These are phyloP conservation scores for Leccinum aurantiacum DNA, from an alignment of 768 basidiomycete species.

Conservation along the genomic window DNA sequence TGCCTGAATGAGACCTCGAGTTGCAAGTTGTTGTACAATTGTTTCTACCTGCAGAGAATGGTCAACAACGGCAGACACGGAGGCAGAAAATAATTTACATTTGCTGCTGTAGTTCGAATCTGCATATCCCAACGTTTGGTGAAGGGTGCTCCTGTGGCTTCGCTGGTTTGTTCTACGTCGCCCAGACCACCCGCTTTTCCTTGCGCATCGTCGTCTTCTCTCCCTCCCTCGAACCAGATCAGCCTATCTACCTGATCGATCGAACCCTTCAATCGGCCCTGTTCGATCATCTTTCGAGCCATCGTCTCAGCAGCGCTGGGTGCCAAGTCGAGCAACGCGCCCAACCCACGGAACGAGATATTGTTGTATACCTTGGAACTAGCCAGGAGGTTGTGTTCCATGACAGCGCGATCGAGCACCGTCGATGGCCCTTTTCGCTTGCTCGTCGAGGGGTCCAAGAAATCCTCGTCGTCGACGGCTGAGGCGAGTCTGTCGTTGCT, in stretches of 20 bases:
- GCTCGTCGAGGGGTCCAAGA: constrained; percentile 56
- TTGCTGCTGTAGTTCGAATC: constrained; percentile 84
- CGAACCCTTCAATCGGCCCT: constrained; percentile 86
- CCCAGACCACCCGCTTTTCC: constrained; percentile 94
- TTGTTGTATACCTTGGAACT: constrained; percentile 98
- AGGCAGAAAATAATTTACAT: constrained; percentile 48
- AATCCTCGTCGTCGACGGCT: constrained; percentile 55
- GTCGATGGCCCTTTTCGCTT: constrained; percentile 91
- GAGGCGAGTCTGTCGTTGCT: constrained; percentile 80
- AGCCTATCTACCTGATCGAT: constrained; percentile 96
- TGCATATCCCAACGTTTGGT: constrained; percentile 97
- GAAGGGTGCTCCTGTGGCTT: constrained; percentile 85
- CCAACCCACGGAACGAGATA: constrained; percentile 93
- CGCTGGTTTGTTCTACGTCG: constrained; percentile 79
- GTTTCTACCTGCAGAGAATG: constrained; percentile 63
- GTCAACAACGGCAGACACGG: constrained; percentile 2
- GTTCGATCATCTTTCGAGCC: constrained; percentile 98
- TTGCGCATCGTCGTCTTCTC: constrained; percentile 89
- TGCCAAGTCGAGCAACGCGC: constrained; percentile 83
- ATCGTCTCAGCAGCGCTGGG: constrained; percentile 95
- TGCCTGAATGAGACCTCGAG: constrained; percentile 61
- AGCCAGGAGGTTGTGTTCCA: constrained; percentile 97
- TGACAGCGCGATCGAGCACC: constrained; percentile 94
- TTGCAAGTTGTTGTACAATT: constrained; percentile 79
- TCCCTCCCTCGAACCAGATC: constrained; percentile 87